Conservation (phyloP, 129 eudicot species). For the Artemisia argyi region DNA sequence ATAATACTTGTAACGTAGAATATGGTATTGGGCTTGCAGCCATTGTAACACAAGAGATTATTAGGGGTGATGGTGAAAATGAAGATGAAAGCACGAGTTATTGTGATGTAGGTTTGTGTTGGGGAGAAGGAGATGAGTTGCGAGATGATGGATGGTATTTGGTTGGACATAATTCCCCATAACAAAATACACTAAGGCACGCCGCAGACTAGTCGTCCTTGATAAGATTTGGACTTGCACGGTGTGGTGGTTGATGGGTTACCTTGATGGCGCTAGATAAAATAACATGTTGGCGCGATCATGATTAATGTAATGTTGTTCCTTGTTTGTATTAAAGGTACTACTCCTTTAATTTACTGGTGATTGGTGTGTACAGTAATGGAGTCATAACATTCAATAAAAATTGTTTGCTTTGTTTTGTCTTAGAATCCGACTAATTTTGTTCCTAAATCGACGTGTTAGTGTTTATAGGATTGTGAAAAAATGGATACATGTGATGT, state of each 20-base stretch:
- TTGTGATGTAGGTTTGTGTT: conserved; percentile 44
- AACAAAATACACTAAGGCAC: too few species aligned
- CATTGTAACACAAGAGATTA: conserved; percentile 16
- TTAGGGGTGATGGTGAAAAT: conserved; percentile 35
- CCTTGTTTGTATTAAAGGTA: background rate
- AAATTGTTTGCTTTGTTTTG: background rate
- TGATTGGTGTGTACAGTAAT: conserved; percentile 15
- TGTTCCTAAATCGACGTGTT: too few species aligned
- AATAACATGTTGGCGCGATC: too few species aligned
- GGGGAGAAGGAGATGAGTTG: conserved; percentile 29
- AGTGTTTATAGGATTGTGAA: too few species aligned
- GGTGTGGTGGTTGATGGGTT: too few species aligned
- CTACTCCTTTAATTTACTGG: background rate
- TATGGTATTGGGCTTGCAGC: conserved; percentile 13
- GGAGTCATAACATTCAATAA: conserved; percentile 15
- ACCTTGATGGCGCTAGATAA: too few species aligned
- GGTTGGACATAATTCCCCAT: conserved; percentile 25
- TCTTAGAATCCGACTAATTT: background rate
- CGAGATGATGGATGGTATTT: conserved; percentile 68
- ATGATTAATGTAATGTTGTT: background rate
- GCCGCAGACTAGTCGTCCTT: too few species aligned
- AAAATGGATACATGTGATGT: too few species aligned
- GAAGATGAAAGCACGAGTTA: conserved; percentile 33
- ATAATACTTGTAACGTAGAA: conserved; percentile 8
- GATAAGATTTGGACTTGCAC: too few species aligned